Evolutionary conservation across 2,329 filamentous ascomycete genomes (phyloP), one percentile per base, ranked within the genome.

Genomic region (Aspergillus aculeatus): DNA sequence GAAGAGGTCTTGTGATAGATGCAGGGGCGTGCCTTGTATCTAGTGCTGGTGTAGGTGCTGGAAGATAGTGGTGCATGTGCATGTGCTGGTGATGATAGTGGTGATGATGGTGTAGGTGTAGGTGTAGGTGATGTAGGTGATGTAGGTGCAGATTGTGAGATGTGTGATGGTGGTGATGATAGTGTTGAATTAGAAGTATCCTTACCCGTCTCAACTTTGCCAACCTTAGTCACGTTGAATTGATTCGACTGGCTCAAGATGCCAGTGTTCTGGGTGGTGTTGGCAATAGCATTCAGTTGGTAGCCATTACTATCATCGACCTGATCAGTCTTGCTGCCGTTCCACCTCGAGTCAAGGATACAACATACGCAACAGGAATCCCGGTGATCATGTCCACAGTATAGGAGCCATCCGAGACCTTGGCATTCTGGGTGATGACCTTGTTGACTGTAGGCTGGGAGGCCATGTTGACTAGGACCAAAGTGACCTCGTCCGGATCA

Each of bases 271-370:
- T 63, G 60, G 16, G 62, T 62, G 21, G 63, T 60, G 41, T 71
- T 71, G 53, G 75, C 74, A 57, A 76, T 54, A 58, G 78, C 69
- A 67, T 80, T 78, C 72, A 80, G 70, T 59, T 77, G 77, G 66
- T 78, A 80, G 52, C 71, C 74, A 31, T 64, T 50, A 51, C 75
- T 75, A 47, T 63, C 5, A 62, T 5, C 19, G 16, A 21, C 47
- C 51, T 53, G 29, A 50, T 47, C 53, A 35, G 51, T 66, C 14
- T 65, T 35, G 53, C 29, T 11, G 14, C 14, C 23, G 10, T 19
- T 26, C 19, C 11, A 19, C 11, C 11, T 23, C 24, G 1, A 7
- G 41, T 26, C 16, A n/a, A 10, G 47, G 47, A 5, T 10, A 10
- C 29, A 32, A 61, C 67, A 68, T 71, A 72, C 73, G 44, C 63